Evolutionary conservation across 2,329 filamentous ascomycete genomes (phyloP).

Genomic region (Xylaria sp.): DNA sequence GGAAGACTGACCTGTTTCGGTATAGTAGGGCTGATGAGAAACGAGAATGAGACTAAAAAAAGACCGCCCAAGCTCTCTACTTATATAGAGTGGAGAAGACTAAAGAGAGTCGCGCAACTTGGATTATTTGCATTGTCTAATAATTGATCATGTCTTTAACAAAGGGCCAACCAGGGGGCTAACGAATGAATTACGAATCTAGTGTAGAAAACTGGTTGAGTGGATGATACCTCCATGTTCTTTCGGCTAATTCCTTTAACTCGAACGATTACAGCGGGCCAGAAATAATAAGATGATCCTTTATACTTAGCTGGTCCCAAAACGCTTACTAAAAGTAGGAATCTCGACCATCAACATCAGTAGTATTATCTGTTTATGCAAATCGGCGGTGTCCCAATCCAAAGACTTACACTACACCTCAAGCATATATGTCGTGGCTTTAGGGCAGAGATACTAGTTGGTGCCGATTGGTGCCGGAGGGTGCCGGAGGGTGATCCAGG

Average conservation of each 20-base stretch:
- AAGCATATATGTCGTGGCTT: background rate
- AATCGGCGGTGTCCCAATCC: background rate
- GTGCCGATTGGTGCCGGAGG: background rate
- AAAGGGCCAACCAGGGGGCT: background rate
- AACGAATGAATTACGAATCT: background rate
- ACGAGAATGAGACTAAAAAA: conserved; percentile 15
- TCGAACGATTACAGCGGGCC: conserved; percentile 11
- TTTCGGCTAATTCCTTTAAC: conserved; percentile 5
- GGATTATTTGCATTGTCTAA: background rate
- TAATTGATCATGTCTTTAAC: background rate
- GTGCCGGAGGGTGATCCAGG: conserved; percentile 28
- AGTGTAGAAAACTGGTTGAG: background rate
- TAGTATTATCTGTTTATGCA: conserved; percentile 4
- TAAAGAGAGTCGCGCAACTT: background rate
- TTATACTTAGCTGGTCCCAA: background rate
- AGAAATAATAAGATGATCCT: background rate
- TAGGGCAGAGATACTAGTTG: background rate
- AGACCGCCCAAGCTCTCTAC: conserved; percentile 13
- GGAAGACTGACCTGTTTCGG: conserved; percentile 3
- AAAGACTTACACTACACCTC: background rate
- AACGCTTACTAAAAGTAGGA: conserved; percentile 28
- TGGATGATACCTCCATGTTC: conserved; percentile 1
- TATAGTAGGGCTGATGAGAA: conserved; percentile 13
- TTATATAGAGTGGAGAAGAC: background rate
- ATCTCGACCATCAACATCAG: background rate